Evolutionary conservation across 2,329 filamentous ascomycete species (phyloP).

Genomic region (Sporothrix inflata): DNA sequence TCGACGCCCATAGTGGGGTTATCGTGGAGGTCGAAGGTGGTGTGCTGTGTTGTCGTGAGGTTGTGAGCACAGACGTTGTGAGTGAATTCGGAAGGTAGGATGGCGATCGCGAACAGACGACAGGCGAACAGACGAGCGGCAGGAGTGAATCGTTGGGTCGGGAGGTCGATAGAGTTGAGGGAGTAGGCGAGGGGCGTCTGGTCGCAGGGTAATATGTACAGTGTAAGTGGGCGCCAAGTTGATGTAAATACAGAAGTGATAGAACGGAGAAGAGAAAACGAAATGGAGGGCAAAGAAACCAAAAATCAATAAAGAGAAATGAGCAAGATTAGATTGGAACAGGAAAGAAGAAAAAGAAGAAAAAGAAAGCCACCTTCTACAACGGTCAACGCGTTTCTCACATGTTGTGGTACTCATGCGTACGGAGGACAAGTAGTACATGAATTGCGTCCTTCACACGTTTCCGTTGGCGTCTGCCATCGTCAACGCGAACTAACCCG

Average conservation of each 20-base stretch:
- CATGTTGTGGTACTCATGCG: not conserved
- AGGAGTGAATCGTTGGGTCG: not conserved
- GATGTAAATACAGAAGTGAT: not conserved
- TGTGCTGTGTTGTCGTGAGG: not conserved
- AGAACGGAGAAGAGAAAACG: not conserved
- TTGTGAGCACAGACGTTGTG: not conserved
- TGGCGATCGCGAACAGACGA: not conserved
- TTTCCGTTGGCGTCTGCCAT: not conserved
- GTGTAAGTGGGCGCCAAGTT: not conserved
- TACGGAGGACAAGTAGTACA: not conserved
- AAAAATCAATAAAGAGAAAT: not conserved
- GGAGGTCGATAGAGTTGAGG: no score
- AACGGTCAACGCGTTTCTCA: not conserved
- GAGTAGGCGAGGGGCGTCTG: not conserved
- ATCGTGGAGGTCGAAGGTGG: not conserved
- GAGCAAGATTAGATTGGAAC: not conserved
- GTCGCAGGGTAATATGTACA: not conserved
- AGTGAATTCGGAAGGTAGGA: not conserved
- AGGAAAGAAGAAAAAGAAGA: not conserved
- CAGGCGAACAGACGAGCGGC: not conserved
- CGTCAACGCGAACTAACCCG: not conserved
- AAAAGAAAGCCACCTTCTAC: not conserved
- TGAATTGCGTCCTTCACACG: not conserved
- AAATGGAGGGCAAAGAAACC: not conserved
- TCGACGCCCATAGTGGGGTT: conserved; percentile 36